Evolutionary conservation across 2,329 filamentous ascomycete species (phyloP).

Genomic region (Calonectria montana): DNA sequence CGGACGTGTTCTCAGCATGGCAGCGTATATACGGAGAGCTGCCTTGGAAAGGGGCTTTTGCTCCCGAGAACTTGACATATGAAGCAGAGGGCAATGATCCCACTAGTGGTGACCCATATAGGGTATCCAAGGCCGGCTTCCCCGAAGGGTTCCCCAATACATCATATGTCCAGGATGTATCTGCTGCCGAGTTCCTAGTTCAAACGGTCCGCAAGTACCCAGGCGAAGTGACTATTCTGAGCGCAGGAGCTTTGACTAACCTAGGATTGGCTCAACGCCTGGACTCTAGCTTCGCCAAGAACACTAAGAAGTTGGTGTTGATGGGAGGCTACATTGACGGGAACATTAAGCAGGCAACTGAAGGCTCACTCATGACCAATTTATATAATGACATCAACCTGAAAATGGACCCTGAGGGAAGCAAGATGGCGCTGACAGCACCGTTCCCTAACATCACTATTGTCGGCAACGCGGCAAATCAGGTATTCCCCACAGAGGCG

Average conservation of each 20-base stretch:
- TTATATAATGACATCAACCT: conserved; percentile 1
- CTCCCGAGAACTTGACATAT: background rate
- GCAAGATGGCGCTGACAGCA: background rate
- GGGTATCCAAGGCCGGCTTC: background rate
- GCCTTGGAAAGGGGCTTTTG: background rate
- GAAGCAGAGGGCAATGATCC: background rate
- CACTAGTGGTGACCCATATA: background rate
- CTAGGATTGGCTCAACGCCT: background rate
- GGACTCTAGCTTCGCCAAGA: background rate
- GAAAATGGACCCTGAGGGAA: background rate
- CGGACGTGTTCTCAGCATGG: background rate
- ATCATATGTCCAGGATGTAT: background rate
- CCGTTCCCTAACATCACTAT: background rate
- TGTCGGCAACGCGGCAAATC: background rate
- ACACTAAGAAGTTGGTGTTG: background rate
- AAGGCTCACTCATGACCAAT: background rate
- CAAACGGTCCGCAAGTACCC: background rate
- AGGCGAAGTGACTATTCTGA: background rate
- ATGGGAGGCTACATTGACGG: conserved; percentile 2
- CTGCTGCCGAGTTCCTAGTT: background rate
- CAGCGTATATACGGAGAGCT: background rate
- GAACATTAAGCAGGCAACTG: background rate
- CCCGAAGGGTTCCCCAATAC: background rate
- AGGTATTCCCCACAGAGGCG: background rate
- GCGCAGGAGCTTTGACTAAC: background rate